These are phyloP conservation scores for Globisporangium mamillatum DNA, from an alignment of 352 stramenopile genomes.

Conservation along the genomic window DNA sequence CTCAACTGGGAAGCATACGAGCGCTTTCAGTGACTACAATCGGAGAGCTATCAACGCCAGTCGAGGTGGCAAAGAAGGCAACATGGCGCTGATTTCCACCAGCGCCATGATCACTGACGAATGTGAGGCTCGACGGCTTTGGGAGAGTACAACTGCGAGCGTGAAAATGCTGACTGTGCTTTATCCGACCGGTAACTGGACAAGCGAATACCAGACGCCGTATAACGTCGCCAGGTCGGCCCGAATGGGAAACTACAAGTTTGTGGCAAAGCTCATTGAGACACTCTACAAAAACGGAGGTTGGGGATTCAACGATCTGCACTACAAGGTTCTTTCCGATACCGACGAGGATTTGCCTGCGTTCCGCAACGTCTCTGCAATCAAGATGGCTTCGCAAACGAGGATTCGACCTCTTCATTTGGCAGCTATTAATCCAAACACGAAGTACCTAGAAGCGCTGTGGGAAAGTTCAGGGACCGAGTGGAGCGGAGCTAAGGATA, in stretches of 20 bases:
- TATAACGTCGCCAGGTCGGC: constrained; percentile 27
- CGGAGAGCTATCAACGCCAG: constrained; percentile 77
- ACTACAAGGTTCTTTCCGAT: constrained; percentile 53
- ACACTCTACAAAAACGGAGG: constrained; percentile 42
- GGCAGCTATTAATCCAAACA: constrained; percentile 73
- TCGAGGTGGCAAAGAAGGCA: constrained; percentile 73
- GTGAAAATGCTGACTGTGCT: constrained; percentile 65
- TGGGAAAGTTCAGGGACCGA: constrained; percentile 58
- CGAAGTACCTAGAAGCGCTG: constrained; percentile 53
- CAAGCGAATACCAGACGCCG: constrained; percentile 16
- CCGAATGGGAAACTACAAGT: constrained; percentile 35
- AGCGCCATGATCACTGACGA: neutral
- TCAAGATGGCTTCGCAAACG: constrained; percentile 65
- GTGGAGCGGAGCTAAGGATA: constrained; percentile 49
- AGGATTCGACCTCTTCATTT: constrained; percentile 69
- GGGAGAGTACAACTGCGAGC: constrained; percentile 39
- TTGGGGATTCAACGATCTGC: constrained; percentile 63
- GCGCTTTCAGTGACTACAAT: constrained; percentile 79
- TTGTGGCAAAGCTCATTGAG: constrained; percentile 38
- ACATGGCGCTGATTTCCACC: constrained; percentile 56
- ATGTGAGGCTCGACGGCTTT: constrained; percentile 32
- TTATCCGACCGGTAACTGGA: constrained; percentile 63
- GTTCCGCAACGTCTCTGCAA: constrained; percentile 61
- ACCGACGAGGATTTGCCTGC: constrained; percentile 32
- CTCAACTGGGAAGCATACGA: constrained; percentile 76